These are phyloP conservation scores for Vanderwaltozyma tropicalis DNA, from an alignment of 805 yeast genomes.

Conservation along the genomic window DNA sequence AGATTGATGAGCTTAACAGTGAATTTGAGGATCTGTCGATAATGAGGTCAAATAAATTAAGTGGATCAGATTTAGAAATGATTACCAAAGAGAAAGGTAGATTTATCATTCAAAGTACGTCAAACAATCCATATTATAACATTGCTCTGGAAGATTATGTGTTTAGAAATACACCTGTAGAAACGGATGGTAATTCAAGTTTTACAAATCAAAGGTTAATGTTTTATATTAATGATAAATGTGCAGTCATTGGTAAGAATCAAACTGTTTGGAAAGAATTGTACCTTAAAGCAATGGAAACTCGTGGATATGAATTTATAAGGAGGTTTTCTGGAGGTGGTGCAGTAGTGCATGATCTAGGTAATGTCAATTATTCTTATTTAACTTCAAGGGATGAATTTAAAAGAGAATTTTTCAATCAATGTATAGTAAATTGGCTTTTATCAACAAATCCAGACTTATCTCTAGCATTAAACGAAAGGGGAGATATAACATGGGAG, in stretches of 20 bases:
- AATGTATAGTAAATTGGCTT: slow-evolving; percentile 34
- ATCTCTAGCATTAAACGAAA: slow-evolving; percentile 44
- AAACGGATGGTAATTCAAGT: slow-evolving; percentile 13
- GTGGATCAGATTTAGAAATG: slow-evolving; percentile 11
- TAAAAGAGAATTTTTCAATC: slow-evolving; percentile 44
- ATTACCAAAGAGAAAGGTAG: slow-evolving; percentile 37
- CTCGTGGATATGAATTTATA: slow-evolving; percentile 50
- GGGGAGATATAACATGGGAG: slow-evolving; percentile 63
- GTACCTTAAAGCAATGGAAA: slow-evolving; percentile 45
- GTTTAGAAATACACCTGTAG: slow-evolving; percentile 49
- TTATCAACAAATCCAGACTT: slow-evolving; percentile 5
- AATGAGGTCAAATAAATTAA: slow-evolving; percentile 4
- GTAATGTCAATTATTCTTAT: slow-evolving; percentile 79
- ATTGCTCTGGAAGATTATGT: slow-evolving; percentile 75
- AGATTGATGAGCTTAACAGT: slow-evolving; percentile 27
- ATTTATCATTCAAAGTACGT: slow-evolving; percentile 40
- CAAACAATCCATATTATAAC: slow-evolving; percentile 61
- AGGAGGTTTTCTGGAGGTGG: slow-evolving; percentile 93
- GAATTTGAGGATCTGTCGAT: slow-evolving; percentile 27
- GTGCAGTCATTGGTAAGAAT: slow-evolving; percentile 92
- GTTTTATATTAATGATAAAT: slow-evolving; percentile 67
- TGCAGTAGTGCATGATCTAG: slow-evolving; percentile 86
- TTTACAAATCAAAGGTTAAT: slow-evolving; percentile 43
- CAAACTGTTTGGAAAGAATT: slow-evolving; percentile 92
- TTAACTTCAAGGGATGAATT: slow-evolving; percentile 62